Conservation (phyloP, 169 alveolate species). For the Plasmodium vivax region DNA sequence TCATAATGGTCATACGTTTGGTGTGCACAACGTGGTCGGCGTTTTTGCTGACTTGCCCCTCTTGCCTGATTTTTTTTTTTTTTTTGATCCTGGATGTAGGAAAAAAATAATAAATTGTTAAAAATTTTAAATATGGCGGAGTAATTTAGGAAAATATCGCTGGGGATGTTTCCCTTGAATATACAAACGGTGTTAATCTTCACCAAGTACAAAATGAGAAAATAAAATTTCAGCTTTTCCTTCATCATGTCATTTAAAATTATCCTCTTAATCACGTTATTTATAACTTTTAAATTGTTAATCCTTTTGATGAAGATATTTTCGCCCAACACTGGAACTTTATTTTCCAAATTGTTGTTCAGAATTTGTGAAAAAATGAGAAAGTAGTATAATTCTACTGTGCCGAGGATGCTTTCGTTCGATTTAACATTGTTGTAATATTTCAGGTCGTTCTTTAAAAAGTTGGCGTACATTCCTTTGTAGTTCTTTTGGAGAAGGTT, state of each 20-base stretch:
- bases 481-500: background rate
- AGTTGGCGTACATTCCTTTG: constrained; percentile 6
- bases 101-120: constrained; percentile 42
- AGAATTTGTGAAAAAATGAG: constrained; percentile 60
- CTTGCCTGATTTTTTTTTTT: background rate
- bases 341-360: constrained; percentile 55
- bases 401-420: constrained; percentile 25
- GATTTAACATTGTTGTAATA: constrained; percentile 41
- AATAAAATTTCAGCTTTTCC: constrained; percentile 46
- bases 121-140: constrained; percentile 44
- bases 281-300: constrained; percentile 55
- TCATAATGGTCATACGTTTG: background rate
- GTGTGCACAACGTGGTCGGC: background rate
- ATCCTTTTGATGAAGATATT: constrained; percentile 49
- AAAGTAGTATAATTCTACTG: constrained; percentile 44
- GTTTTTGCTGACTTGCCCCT: background rate
- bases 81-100: constrained; percentile 38
- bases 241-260: constrained; percentile 55
- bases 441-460: constrained; percentile 13
- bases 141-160: constrained; percentile 30
- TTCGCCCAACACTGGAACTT: constrained; percentile 57
- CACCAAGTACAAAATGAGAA: constrained; percentile 34
- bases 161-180: background rate
- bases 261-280: constrained; percentile 63
- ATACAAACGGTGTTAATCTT: constrained; percentile 28